Percentiles rank a stretch among this genome's conserved stretches.
These are phyloP conservation scores for Neckera pumila DNA, from an alignment of 225 moss, liverwort and hornwort genomes.

Conservation along the genomic window DNA sequence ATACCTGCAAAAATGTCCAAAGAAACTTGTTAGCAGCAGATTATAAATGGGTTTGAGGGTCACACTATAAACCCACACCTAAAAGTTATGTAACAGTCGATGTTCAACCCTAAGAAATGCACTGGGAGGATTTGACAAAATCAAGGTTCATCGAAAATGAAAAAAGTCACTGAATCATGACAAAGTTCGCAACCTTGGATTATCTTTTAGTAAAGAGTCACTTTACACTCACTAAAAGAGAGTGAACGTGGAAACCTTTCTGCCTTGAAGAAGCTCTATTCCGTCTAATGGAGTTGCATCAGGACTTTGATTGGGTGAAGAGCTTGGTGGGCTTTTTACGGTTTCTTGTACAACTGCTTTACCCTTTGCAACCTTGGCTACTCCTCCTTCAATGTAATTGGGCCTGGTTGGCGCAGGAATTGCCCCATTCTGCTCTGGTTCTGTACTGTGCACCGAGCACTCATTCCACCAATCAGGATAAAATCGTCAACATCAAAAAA, in stretches of 20 bases:
- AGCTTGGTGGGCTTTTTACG: not conserved
- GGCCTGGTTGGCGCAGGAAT: not conserved
- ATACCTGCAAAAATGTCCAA: slow-evolving; percentile 11
- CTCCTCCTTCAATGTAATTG: not conserved
- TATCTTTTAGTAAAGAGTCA: not conserved
- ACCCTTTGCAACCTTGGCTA: slow-evolving; percentile 7
- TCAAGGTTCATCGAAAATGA: not conserved
- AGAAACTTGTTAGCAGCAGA: not conserved
- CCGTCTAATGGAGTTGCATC: not conserved
- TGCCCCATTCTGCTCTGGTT: slow-evolving; percentile 7
- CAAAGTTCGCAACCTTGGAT: not conserved
- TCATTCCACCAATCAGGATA: not conserved
- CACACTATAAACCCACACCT: not conserved
- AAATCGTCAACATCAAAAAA: not conserved
- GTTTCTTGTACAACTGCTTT: slow-evolving; percentile 17
- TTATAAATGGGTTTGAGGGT: not conserved
- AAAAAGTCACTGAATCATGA: not conserved
- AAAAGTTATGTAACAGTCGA: not conserved
- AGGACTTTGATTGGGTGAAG: not conserved
- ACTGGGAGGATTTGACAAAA: not conserved
- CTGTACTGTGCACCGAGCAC: slow-evolving; percentile 31
- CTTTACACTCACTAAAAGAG: not conserved
- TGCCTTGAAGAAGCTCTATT: slow-evolving; percentile 34
- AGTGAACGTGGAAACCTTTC: slow-evolving; percentile 10
- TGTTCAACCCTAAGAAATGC: not conserved